These are phyloP conservation scores for Nemania diffusa DNA, from an alignment of 2,329 filamentous ascomycete species.

Conservation along the genomic window DNA sequence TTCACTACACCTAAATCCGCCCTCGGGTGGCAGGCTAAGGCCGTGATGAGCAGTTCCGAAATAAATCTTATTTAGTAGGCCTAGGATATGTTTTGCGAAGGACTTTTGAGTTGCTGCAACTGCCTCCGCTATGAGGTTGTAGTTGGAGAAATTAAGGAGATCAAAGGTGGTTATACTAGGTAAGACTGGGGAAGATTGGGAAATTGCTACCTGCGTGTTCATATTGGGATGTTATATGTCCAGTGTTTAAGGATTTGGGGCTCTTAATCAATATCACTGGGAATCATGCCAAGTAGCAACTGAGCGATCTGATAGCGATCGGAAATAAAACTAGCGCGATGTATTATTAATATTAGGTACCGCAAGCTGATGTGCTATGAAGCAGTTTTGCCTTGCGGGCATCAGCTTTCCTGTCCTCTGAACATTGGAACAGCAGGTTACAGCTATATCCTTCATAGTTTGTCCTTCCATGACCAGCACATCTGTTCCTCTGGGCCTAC, in stretches of 20 bases:
- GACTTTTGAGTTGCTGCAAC: no score
- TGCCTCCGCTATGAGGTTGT: no score
- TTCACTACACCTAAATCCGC: neutral
- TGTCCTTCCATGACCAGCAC: conserved; percentile 28
- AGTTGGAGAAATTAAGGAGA: no score
- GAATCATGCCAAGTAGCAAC: neutral
- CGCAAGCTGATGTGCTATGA: conserved; percentile 37
- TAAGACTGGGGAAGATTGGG: neutral
- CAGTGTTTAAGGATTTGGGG: neutral
- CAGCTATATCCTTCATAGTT: conserved; percentile 38
- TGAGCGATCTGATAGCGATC: neutral
- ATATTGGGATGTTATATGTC: no score
- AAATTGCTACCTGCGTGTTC: neutral
- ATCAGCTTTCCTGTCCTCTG: conserved; percentile 40
- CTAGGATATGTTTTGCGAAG: no score
- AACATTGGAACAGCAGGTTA: conserved; percentile 40
- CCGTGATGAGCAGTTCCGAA: no score
- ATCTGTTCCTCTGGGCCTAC: conserved; percentile 2
- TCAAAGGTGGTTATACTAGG: no score
- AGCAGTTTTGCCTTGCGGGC: conserved; percentile 31
- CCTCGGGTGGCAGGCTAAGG: neutral
- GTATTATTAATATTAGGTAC: conserved; percentile 48
- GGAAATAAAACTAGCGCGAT: conserved; percentile 37
- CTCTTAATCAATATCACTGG: neutral
- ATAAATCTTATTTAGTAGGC: no score